Conservation (phyloP, 1,284 basidiomycete genomes). For the Tylopilus sp. region DNA sequence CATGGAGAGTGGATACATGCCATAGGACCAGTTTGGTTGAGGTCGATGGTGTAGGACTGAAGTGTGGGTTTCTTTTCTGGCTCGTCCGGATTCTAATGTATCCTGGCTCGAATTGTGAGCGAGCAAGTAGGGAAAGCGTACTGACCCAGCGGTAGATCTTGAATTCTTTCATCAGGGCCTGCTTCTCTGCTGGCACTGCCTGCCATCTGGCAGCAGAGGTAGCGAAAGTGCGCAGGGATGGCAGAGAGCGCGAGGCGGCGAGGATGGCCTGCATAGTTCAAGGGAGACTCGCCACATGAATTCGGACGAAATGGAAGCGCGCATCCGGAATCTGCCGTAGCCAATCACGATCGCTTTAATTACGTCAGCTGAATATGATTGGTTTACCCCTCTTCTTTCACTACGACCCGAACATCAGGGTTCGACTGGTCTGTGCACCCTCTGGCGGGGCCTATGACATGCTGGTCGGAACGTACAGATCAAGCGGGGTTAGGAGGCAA, state of each 20-base stretch:
- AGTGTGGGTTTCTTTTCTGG: conserved; percentile 89
- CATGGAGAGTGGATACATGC: conserved; percentile 39
- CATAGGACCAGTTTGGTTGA: conserved; percentile 97
- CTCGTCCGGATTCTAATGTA: conserved; percentile 84
- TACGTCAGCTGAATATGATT: neutral
- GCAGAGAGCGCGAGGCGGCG: conserved; percentile 5
- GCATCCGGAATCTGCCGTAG: conserved; percentile 14
- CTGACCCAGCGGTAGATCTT: conserved; percentile 95
- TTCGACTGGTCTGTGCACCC: too few species aligned
- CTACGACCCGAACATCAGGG: too few species aligned
- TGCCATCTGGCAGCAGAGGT: conserved; percentile 40
- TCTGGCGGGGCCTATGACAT: too few species aligned
- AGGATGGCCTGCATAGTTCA: conserved; percentile 15
- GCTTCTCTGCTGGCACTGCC: conserved; percentile 43
- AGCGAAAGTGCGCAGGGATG: conserved; percentile 37
- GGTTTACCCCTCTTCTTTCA: too few species aligned
- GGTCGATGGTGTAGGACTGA: conserved; percentile 90
- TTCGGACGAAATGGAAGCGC: conserved; percentile 6
- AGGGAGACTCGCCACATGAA: conserved; percentile 16
- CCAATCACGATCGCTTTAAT: conserved; percentile 21
- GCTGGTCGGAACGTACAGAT: too few species aligned
- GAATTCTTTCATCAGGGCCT: conserved; percentile 75
- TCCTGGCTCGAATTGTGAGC: neutral
- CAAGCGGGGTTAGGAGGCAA: too few species aligned
- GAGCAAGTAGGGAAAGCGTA: neutral